phyloP scores from a whole-genome alignment of 176 grass and related monocot genomes.

The Cenchrus americanus region DNA sequence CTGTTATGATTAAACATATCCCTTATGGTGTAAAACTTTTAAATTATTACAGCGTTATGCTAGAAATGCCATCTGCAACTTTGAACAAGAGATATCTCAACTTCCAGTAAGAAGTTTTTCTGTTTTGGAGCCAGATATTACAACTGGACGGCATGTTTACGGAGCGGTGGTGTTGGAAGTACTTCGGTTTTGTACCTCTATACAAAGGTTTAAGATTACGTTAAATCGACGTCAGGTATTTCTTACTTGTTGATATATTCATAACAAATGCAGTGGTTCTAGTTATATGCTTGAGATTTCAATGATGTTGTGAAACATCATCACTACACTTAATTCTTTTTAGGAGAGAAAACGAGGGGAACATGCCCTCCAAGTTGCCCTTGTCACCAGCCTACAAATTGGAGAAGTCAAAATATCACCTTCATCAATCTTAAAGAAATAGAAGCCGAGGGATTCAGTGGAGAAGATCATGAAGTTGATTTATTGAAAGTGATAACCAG shows the following conservation, averaged over 20 bases:
- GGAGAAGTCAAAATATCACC: not conserved
- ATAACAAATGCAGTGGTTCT: not conserved
- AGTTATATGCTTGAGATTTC: not conserved
- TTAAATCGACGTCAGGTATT: not conserved
- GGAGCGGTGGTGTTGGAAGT: slow-evolving; percentile 11
- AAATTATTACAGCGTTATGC: not conserved
- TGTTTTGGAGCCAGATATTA: not conserved
- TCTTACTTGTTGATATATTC: not conserved
- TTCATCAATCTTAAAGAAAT: not conserved
- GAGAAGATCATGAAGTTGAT: slow-evolving; percentile 7
- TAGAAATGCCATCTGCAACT: not conserved
- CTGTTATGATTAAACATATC: not conserved
- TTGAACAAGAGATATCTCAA: not conserved
- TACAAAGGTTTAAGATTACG: not conserved
- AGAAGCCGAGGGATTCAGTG: not conserved
- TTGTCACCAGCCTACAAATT: slow-evolving; percentile 18
- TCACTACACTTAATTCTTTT: not conserved
- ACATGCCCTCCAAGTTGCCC: not conserved
- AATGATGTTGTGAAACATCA: not conserved
- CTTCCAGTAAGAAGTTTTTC: not conserved
- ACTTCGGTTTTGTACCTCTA: not conserved
- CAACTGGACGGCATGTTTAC: not conserved
- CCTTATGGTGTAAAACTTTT: not conserved
- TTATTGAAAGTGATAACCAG: not conserved
- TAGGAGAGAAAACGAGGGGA: not conserved